These are phyloP conservation scores for Eucalyptus camaldulensis DNA, from an alignment of 345 rosid genomes.

Conservation along the genomic window DNA sequence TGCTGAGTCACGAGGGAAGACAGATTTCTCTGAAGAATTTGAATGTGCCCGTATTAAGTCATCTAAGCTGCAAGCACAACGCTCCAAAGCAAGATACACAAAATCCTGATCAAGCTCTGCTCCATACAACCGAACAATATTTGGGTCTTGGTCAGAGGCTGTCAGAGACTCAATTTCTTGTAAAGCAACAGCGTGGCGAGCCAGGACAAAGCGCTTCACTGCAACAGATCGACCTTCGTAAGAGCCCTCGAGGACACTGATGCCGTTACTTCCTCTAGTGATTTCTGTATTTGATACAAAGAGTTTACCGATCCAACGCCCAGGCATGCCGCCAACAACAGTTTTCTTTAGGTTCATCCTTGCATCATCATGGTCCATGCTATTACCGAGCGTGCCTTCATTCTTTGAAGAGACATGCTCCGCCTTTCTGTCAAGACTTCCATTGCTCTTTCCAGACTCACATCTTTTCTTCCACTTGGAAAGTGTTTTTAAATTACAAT, in stretches of 20 bases:
- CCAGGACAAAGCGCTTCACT: conserved; percentile 81
- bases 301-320: conserved; percentile 65
- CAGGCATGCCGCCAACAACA: conserved; percentile 26
- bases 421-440: conserved; percentile 17
- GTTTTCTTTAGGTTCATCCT: conserved; percentile 28
- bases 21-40: conserved; percentile 10
- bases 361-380: conserved; percentile 5
- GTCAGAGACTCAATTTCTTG: conserved; percentile 91
- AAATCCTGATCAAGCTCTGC: conserved; percentile 87
- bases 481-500: conserved; percentile 12
- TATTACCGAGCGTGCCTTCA: conserved; percentile 15
- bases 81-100: conserved; percentile 86
- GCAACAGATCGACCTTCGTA: conserved; percentile 91
- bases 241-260: conserved; percentile 70
- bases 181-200: conserved; percentile 73
- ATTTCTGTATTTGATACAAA: conserved; percentile 63
- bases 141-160: conserved; percentile 80
- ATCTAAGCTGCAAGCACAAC: conserved; percentile 69
- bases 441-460: conserved; percentile 39
- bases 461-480: conserved; percentile 48
- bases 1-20: conserved; percentile 9
- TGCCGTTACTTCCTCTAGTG: conserved; percentile 92
- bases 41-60: conserved; percentile 51
- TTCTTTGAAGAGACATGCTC: conserved; percentile 7
- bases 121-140: conserved; percentile 87